phyloP scores from a whole-genome alignment of 1,284 basidiomycete genomes.

The Pseudomicrostroma phylloplanum region DNA sequence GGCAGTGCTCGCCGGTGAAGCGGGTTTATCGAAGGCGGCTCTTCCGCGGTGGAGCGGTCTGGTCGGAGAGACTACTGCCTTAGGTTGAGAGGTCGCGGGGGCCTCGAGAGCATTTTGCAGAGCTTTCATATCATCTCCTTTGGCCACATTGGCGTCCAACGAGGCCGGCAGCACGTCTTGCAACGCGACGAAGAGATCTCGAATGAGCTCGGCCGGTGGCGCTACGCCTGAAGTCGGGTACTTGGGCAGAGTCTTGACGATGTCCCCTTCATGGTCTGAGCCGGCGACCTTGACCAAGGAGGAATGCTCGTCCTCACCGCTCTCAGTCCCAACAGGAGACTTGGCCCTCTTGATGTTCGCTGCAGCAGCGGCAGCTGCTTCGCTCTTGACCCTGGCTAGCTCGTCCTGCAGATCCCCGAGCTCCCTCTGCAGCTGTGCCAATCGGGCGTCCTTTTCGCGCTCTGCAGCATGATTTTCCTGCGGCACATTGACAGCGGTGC shows the following conservation, averaged over 20 bases:
- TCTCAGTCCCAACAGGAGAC: constrained; percentile 2
- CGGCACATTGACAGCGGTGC: background rate
- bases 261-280: background rate
- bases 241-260: background rate
- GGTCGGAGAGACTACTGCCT: no score
- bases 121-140: no score
- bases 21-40: no score
- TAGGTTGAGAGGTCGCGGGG: no score
- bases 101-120: no score
- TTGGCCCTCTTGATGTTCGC: constrained; percentile 1
- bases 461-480: background rate
- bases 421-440: constrained; percentile 32
- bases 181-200: no score
- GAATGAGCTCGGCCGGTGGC: no score
- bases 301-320: constrained; percentile 1
- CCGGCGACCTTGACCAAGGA: constrained; percentile 15
- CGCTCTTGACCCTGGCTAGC: constrained; percentile 16
- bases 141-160: no score
- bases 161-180: no score
- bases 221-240: no score
- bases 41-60: no score
- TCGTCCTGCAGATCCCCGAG: constrained; percentile 39
- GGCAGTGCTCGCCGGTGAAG: no score
- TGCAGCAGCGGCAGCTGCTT: background rate
- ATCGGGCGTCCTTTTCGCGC: background rate